phyloP scores from a whole-genome alignment of 2,329 filamentous ascomycete species.

The Ceratocystis alfenasii region DNA sequence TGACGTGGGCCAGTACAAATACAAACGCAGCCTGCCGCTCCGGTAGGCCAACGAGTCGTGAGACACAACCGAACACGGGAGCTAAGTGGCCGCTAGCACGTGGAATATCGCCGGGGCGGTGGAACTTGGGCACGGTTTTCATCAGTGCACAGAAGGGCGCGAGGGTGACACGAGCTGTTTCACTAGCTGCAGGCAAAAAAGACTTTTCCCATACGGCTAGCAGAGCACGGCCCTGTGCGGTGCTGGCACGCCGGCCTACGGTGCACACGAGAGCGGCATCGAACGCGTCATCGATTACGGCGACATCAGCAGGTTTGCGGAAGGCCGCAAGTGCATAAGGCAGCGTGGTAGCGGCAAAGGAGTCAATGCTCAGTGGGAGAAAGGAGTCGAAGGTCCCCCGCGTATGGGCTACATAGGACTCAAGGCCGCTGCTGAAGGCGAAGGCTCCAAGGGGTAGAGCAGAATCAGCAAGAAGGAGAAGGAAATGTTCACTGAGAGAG shows the following conservation, averaged over 20 bases:
- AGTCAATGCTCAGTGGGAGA: conserved; percentile 56
- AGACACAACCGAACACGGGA: conserved; percentile 58
- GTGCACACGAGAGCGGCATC: conserved; percentile 68
- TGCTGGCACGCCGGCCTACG: conserved; percentile 63
- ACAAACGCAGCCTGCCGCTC: conserved; percentile 57
- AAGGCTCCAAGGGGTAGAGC: conserved; percentile 76
- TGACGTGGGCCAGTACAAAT: conserved; percentile 64
- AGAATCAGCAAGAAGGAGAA: conserved; percentile 69
- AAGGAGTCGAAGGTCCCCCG: conserved; percentile 48
- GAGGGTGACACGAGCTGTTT: conserved; percentile 11
- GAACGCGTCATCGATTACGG: conserved; percentile 57
- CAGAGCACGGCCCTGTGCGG: conserved; percentile 64
- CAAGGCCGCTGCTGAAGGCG: conserved; percentile 70
- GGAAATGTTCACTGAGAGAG: conserved; percentile 44
- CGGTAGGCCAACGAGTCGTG: conserved; percentile 47
- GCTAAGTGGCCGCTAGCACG: conserved; percentile 52
- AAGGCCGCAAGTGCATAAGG: conserved; percentile 64
- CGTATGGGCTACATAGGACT: conserved; percentile 67
- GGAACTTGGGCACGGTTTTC: conserved; percentile 51
- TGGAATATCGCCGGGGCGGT: conserved; percentile 49
- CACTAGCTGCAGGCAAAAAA: conserved; percentile 34
- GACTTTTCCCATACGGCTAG: conserved; percentile 66
- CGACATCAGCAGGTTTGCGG: conserved; percentile 40
- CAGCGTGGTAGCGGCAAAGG: conserved; percentile 58
- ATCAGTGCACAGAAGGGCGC: conserved; percentile 57